These are phyloP conservation scores for Rhizopogon vinicolor DNA, from an alignment of 768 basidiomycete species.

Conservation along the genomic window DNA sequence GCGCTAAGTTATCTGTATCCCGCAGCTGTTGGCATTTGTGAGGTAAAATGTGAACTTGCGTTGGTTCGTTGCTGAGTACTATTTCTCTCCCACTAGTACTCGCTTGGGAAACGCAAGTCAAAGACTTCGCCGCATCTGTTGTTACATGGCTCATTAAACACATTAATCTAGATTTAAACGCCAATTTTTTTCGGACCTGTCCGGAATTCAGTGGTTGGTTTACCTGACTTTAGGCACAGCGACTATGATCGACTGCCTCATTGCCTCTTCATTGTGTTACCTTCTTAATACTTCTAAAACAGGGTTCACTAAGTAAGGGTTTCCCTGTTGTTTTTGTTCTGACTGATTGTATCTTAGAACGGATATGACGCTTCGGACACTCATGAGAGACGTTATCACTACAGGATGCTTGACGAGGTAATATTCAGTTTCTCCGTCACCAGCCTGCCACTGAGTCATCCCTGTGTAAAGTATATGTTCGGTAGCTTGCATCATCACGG, in stretches of 20 bases:
- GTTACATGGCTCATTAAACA: background rate
- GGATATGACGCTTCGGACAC: background rate
- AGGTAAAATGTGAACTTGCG: background rate
- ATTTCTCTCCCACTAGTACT: background rate
- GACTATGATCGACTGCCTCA: constrained; percentile 26
- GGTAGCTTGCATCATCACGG: background rate
- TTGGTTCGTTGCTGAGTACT: background rate
- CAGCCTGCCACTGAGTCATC: background rate
- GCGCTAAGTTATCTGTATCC: background rate
- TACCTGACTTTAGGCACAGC: constrained; percentile 22
- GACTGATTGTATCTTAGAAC: background rate
- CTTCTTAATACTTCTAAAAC: background rate
- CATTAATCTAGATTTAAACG: background rate
- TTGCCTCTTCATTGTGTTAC: background rate
- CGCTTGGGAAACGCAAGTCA: background rate
- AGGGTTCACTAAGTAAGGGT: background rate
- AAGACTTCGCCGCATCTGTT: background rate
- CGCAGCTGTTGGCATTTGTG: background rate
- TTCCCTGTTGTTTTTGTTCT: background rate
- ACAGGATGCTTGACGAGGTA: background rate
- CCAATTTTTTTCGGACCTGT: background rate
- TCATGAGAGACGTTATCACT: background rate
- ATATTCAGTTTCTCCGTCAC: background rate
- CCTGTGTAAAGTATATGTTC: background rate
- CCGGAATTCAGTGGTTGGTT: background rate